A percentile compares a stretch with the other conserved stretches of the same genome.
Evolutionary conservation across 108 stramenopile species (phyloP).

Genomic region (Cylindrotheca fusiformis): DNA sequence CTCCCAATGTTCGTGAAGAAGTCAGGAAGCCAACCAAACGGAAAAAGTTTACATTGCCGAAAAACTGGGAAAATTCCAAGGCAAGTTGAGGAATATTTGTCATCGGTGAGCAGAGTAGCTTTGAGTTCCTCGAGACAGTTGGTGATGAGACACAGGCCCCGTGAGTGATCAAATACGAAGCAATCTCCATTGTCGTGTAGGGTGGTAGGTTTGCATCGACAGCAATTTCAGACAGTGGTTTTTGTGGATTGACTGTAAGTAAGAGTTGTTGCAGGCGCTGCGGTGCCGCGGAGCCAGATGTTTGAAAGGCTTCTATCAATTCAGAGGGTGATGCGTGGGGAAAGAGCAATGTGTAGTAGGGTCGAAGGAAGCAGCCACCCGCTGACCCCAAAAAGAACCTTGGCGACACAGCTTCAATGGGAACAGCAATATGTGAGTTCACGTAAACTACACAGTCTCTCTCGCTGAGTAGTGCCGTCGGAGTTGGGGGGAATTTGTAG

Average conservation of each 20-base stretch:
- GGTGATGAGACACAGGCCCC: conserved; percentile 56
- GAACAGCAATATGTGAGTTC: conserved; percentile 77
- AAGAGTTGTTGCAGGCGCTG: conserved; percentile 56
- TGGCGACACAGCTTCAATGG: conserved; percentile 52
- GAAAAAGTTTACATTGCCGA: conserved; percentile 44
- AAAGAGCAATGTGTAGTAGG: conserved; percentile 79
- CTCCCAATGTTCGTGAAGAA: conserved; percentile 21
- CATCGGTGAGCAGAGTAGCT: conserved; percentile 51
- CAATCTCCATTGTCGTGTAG: conserved; percentile 53
- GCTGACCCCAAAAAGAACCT: not conserved
- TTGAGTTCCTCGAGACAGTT: conserved; percentile 42
- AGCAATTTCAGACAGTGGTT: conserved; percentile 64
- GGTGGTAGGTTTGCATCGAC: conserved; percentile 66
- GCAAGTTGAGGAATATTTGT: conserved; percentile 42
- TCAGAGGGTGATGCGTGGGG: conserved; percentile 71
- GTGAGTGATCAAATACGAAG: conserved; percentile 50
- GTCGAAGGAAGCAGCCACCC: too few species aligned
- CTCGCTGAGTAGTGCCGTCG: conserved; percentile 42
- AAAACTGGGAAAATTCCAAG: conserved; percentile 68
- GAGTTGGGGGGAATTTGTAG: conserved; percentile 36
- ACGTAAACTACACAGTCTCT: conserved; percentile 73
- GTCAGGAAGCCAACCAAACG: conserved; percentile 37
- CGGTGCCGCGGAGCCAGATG: conserved; percentile 39
- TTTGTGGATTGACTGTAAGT: conserved; percentile 53
- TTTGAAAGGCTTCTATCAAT: conserved; percentile 43